Evolutionary conservation across 2,329 filamentous ascomycete genomes (phyloP), one percentile per base, ranked within the genome.

Genomic region (Metarhizium humberi): DNA sequence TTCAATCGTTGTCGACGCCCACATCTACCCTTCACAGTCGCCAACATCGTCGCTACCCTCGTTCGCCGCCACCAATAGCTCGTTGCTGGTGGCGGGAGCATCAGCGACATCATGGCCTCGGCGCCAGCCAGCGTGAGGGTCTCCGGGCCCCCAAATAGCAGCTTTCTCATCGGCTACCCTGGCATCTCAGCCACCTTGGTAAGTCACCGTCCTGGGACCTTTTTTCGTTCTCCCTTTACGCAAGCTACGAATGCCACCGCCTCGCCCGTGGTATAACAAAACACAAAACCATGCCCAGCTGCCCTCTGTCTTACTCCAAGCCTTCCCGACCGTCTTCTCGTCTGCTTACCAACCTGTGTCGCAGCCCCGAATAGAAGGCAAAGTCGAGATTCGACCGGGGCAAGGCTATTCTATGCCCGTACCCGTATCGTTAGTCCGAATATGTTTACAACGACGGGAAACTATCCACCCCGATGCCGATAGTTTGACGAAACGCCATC

Each of bases 151-250:
- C 92, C 94, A 64, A 99, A 99, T 75, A 94, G 90, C 75, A 94
- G 89, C 75, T 96, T 96, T 70, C 80, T 97, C 61, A 90, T 97
- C 64, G 94, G 94, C 64, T 99, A 97, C 73, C 94, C 94, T 55
- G 94, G 94, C 64, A 97, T 99, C 72, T 96, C 92, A 55, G 94
- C 94, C 66, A 99, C 94, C 42, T 74, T 96, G 82, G 92, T 96
- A 81, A 75, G 90, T 83, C 50, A 6, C 40, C n/a, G 40, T 34
- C 32, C 10, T 49, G 18, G 56, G 48, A 55, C 56, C 49, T 51
- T 58, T 54, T 46, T 53, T 55, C 56, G 57, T 57, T 57, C 60
- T 59, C 49, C 58, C 43, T 40, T 14, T 10, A 32, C 11, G 11
- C 7, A 29, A 34, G 32, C 32, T 34, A 34, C 7, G 32, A 8